Evolutionary conservation across 345 rosid species (phyloP), one percentile per base, ranked within the genome.

Genomic region (Rhizophora mangle): DNA sequence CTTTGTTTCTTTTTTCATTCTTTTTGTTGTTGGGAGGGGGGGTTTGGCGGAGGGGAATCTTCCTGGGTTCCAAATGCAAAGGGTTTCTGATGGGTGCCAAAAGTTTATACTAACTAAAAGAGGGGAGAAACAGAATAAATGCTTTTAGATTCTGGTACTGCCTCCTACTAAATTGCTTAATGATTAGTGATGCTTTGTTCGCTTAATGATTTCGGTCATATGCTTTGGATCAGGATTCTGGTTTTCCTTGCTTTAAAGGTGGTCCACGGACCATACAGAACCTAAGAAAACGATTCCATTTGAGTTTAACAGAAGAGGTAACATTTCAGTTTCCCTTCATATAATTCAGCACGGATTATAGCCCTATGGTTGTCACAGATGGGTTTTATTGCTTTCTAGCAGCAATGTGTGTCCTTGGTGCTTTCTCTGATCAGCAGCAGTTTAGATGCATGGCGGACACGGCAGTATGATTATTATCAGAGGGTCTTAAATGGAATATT

Each of bases 351-450:
- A 15, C 32, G 20, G 37, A 6, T 62, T 64, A 47, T 21, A 32
- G 46, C 54, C 26, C 29, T 39, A 30, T 67, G 66, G 62, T 65
- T 72, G 63, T 82, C 63, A 63, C 58, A 19, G 24, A 20, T 13
- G 43, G 5, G 24, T 55, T 65, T 26, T 74, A 39, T 70, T 84
- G 64, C 63, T 80, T 78, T 76, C 62, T 74, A 43, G 80, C 91
- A 96, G 99, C 99, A 96, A 87, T 96, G 98, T 58, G 99, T 96
- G 56, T 96, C 99, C 36, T 84, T 89, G 91, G 98, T 96, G 80
- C 97, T 96, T 19, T 90, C 98, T 68, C 89, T 96, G 65, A 96
- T 96, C 83, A 87, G 99, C 79, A 92, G 93, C 83, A 96, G 98
- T 82, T 79, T 96, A 83, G 99, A 96, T 86, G 99, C 99, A 24